Conservation (phyloP, 2,329 filamentous ascomycete genomes). For the Fusarium pseudograminearum region DNA sequence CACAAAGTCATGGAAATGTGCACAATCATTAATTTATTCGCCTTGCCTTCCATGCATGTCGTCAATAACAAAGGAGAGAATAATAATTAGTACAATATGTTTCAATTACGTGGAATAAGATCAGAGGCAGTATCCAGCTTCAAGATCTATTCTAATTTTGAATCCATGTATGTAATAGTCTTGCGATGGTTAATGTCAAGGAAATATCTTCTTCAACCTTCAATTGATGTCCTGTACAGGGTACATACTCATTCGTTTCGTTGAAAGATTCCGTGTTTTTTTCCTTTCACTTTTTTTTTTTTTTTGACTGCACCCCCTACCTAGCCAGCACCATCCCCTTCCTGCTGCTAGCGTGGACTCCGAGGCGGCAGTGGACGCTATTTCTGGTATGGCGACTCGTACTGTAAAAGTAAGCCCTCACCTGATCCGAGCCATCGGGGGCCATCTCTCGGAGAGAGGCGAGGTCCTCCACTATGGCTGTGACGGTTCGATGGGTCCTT, state of each 20-base stretch:
- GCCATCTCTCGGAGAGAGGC: constrained; percentile 38
- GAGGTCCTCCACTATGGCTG: constrained; percentile 37
- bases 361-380: constrained; percentile 46
- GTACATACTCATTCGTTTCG: background rate
- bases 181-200: background rate
- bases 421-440: constrained; percentile 40
- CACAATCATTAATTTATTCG: constrained; percentile 19
- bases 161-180: background rate
- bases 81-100: background rate
- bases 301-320: constrained; percentile 1
- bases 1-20: background rate
- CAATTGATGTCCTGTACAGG: background rate
- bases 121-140: background rate
- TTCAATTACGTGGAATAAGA: background rate
- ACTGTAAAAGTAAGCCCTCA: constrained; percentile 30
- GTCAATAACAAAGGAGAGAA: background rate
- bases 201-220: background rate
- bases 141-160: background rate
- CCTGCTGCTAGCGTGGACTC: constrained; percentile 35
- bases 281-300: background rate
- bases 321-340: background rate
- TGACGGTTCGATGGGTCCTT: constrained; percentile 17
- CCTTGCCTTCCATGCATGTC: constrained; percentile 18
- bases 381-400: constrained; percentile 44
- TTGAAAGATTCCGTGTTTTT: background rate